These are phyloP conservation scores for Vicia villosa DNA, from an alignment of 306 rosid genomes.

Conservation along the genomic window DNA sequence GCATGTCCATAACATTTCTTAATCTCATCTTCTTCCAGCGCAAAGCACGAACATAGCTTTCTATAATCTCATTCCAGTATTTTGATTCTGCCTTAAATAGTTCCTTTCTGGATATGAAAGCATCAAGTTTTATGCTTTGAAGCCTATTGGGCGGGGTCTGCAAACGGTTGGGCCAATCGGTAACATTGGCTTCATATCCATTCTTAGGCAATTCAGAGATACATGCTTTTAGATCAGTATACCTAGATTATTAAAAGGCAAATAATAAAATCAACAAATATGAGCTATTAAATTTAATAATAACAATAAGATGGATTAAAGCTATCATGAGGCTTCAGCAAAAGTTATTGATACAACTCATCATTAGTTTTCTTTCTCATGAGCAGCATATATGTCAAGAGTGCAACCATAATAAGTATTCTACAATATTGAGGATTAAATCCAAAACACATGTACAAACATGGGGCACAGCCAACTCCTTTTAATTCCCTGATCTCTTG, in stretches of 20 bases:
- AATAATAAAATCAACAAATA: conserved; percentile 35
- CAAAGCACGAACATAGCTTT: conserved; percentile 57
- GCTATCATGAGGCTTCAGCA: conserved; percentile 12
- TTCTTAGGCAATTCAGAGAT: conserved; percentile 76
- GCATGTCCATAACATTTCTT: conserved; percentile 97
- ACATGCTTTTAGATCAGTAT: conserved; percentile 80
- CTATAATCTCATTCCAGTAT: conserved; percentile 77
- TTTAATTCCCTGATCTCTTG: conserved; percentile 4
- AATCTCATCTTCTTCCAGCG: conserved; percentile 70
- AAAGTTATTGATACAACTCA: conserved; percentile 18
- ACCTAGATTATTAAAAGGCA: conserved; percentile 54
- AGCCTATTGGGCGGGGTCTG: conserved; percentile 84
- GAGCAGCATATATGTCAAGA: neutral
- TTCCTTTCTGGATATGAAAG: conserved; percentile 82
- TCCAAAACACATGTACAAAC: conserved; percentile 6
- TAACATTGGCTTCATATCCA: conserved; percentile 66
- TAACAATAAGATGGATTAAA: conserved; percentile 30
- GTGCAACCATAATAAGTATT: conserved; percentile 12
- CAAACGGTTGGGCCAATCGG: conserved; percentile 83
- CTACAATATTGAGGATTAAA: neutral
- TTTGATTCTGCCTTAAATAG: conserved; percentile 82
- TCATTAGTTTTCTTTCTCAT: conserved; percentile 16
- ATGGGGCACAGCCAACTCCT: conserved; percentile 12
- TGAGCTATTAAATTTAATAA: conserved; percentile 27
- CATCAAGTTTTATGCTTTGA: conserved; percentile 77